Evolutionary conservation across 148 eudicot genomes (phyloP).

Genomic region (Talinum fruticosum): DNA sequence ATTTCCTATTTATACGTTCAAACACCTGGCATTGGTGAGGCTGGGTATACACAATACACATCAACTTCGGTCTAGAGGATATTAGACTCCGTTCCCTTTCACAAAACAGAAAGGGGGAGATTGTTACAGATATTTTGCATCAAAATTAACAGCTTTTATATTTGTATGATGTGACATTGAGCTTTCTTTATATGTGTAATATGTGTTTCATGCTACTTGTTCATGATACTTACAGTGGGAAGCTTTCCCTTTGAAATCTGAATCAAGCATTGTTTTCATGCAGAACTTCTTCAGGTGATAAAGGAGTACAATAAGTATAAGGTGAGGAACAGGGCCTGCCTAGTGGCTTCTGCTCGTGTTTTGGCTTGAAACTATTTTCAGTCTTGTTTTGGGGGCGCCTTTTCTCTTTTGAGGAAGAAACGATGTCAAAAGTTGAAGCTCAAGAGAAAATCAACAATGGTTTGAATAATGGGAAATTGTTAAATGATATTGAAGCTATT

Average conservation of each 20-base stretch:
- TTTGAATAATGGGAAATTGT: slow-evolving; percentile 44
- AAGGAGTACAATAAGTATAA: slow-evolving; percentile 3
- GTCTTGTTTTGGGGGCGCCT: not conserved
- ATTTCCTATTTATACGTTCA: not conserved
- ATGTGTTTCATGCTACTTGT: not conserved
- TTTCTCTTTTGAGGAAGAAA: slow-evolving; percentile 15
- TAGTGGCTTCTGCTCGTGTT: not conserved
- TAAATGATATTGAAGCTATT: slow-evolving; percentile 64
- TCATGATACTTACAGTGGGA: not conserved
- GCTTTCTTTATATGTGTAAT: not conserved
- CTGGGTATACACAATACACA: not conserved
- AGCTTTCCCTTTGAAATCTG: not conserved
- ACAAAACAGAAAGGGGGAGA: not conserved
- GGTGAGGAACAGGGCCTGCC: not conserved
- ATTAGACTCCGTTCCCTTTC: not conserved
- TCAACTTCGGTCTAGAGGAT: not conserved
- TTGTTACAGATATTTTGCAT: not conserved
- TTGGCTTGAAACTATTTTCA: slow-evolving; percentile 9
- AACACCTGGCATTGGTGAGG: not conserved
- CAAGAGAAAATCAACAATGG: slow-evolving; percentile 44
- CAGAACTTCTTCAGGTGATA: slow-evolving; percentile 5
- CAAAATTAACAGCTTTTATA: not conserved
- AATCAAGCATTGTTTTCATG: not conserved
- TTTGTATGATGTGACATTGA: slow-evolving; percentile 4
- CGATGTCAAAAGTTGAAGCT: slow-evolving; percentile 44